These are phyloP conservation scores for Candida suzukii DNA, from an alignment of 805 yeast species.

Conservation along the genomic window DNA sequence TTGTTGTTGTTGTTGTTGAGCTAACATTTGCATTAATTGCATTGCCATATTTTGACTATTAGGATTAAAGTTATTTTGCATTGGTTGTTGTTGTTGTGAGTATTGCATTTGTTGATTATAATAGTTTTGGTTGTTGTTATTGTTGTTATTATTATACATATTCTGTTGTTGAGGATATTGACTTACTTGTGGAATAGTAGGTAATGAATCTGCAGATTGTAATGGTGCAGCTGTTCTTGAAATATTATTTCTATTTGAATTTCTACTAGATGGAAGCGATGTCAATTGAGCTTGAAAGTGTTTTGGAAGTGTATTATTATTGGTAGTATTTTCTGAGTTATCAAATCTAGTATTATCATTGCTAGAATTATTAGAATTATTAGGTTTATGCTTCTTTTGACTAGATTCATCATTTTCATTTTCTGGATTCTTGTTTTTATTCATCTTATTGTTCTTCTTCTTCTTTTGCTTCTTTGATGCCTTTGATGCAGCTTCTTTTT, in stretches of 20 bases:
- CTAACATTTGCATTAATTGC: neutral
- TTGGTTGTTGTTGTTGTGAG: neutral
- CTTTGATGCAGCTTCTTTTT: constrained; percentile 69
- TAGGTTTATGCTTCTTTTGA: neutral
- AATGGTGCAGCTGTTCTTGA: neutral
- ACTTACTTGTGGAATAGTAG: constrained; percentile 2
- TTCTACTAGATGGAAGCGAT: constrained; percentile 2
- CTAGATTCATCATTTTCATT: neutral
- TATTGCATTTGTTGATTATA: neutral
- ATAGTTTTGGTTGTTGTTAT: neutral
- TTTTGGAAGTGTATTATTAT: neutral
- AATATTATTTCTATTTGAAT: neutral
- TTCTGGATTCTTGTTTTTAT: constrained; percentile 1
- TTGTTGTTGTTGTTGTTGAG: neutral
- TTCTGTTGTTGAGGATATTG: constrained; percentile 6
- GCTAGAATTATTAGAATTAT: neutral
- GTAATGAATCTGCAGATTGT: constrained; percentile 6
- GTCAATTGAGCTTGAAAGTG: constrained; percentile 14
- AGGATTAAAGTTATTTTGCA: neutral
- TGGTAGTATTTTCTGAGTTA: no score
- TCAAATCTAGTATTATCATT: neutral
- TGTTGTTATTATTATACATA: no score
- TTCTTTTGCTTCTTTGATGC: constrained; percentile 55
- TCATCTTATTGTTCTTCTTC: constrained; percentile 14
- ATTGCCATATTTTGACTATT: neutral